phyloP scores from a whole-genome alignment of 768 basidiomycete species.

The Boletus bicolor region DNA sequence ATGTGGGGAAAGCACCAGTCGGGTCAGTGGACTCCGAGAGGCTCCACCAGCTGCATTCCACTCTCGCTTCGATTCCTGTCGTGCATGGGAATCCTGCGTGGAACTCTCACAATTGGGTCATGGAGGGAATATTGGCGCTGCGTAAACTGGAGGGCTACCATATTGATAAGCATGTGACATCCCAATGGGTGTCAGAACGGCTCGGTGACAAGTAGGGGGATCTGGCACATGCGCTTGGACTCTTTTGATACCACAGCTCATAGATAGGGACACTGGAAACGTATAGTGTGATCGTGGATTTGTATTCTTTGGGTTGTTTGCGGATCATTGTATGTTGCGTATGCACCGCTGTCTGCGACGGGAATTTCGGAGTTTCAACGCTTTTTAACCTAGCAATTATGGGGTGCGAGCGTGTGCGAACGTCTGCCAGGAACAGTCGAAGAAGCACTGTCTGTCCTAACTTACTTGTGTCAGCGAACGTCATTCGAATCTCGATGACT shows the following conservation, averaged over 20 bases:
- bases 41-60: conserved; percentile 27
- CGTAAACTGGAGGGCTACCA: conserved; percentile 28
- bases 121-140: conserved; percentile 30
- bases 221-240: conserved; percentile 8
- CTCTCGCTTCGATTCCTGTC: conserved; percentile 27
- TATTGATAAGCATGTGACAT: conserved; percentile 30
- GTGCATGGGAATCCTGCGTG: conserved; percentile 27
- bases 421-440: conserved; percentile 1
- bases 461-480: conserved; percentile 5
- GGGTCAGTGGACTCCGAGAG: conserved; percentile 29
- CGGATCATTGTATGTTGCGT: conserved; percentile 15
- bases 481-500: conserved; percentile 18
- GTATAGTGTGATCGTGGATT: conserved; percentile 13
- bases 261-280: conserved; percentile 21
- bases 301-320: conserved; percentile 24
- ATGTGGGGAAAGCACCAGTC: conserved; percentile 20
- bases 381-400: conserved; percentile 21
- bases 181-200: conserved; percentile 29
- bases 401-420: conserved; percentile 4
- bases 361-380: conserved; percentile 13
- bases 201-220: conserved; percentile 24
- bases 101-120: conserved; percentile 31
- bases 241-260: conserved; percentile 22
- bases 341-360: conserved; percentile 8
- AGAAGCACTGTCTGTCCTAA: background rate